Base-by-base conservation (phyloP, 371 early-diverging fungal genomes). In the Amoeboaphelidium protococcarum region DNA sequence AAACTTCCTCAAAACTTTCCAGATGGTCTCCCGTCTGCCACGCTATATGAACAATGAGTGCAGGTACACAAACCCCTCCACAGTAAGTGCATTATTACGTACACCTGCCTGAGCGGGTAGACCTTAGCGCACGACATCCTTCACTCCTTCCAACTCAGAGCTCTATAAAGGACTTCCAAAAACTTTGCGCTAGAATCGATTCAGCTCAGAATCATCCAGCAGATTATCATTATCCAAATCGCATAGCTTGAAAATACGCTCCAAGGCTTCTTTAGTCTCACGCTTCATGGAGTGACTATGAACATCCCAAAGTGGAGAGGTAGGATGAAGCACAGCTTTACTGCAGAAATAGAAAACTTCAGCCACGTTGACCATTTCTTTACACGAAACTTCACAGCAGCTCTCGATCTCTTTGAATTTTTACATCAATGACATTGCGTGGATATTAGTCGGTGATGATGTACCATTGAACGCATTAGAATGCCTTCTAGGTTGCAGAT, bases 281-380 rank as follows among this genome's bases (percentile, higher is more conserved):
- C 80, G 82, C 55, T 87, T 91, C 41, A 95, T 61, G 4, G 58
- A 59, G 57, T 89, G 89, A 52, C 82, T 84, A 46, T 82, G 64
- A 3, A 86, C 79, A 63, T 95, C 91, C 50, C 87, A 95, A 19
- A 95, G 66, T 13, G 90, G 90, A 2, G 85, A 81, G 2, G 89
- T 89, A 2, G 96, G 96, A 53, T 95, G 86, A 24, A 92, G 63
- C 12, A 95, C 92, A 1, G 92, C 91, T 60, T 90, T 89, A 66
- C 89, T 90, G 1, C 91, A 91, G 69, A 92, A 91, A 63, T 90
- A 95, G 51, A 95, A 95, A n/a, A 92, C 83, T 62, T 95, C 96
- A 0, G 88, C 78, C 2, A 91, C 86, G 54, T 91, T 92, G 43
- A 89, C 61, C 23, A 82, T 62, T 54, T 80, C 78, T 58, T 84